A percentile compares a stretch with the other conserved stretches of the same genome.
phyloP scores from a whole-genome alignment of 768 basidiomycete genomes.

The Lactarius hatsudake region DNA sequence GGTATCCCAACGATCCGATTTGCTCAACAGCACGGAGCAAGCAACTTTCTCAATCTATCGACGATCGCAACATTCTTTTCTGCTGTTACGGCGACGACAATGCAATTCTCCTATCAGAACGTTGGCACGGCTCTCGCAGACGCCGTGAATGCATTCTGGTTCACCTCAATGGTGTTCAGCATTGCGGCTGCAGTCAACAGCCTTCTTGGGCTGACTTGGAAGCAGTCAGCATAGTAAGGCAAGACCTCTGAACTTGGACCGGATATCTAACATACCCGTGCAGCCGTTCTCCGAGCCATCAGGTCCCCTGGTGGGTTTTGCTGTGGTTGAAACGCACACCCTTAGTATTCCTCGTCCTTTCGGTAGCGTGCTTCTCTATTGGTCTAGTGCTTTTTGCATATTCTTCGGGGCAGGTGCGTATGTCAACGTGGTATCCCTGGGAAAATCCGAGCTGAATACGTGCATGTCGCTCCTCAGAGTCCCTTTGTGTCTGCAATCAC shows the following conservation, averaged over 20 bases:
- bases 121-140: no score
- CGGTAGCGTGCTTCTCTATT: constrained; percentile 78
- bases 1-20: no score
- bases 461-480: constrained; percentile 38
- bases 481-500: constrained; percentile 65
- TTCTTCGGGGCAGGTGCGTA: constrained; percentile 61
- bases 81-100: no score
- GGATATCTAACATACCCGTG: constrained; percentile 4
- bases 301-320: constrained; percentile 78
- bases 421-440: neutral
- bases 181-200: constrained; percentile 78
- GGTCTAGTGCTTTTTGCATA: constrained; percentile 77
- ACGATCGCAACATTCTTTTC: no score
- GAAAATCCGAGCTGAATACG: neutral
- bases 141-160: no score
- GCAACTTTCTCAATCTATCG: no score
- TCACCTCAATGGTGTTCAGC: no score
- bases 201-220: constrained; percentile 72
- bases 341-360: constrained; percentile 77
- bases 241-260: constrained; percentile 1
- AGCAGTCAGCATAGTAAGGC: constrained; percentile 77
- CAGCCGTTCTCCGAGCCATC: constrained; percentile 72
- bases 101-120: no score
- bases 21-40: no score
- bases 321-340: constrained; percentile 88